Evolutionary conservation across 805 yeast genomes (phyloP), one percentile per base, ranked within the genome.

Genomic region (Metschnikowia colocasiae): DNA sequence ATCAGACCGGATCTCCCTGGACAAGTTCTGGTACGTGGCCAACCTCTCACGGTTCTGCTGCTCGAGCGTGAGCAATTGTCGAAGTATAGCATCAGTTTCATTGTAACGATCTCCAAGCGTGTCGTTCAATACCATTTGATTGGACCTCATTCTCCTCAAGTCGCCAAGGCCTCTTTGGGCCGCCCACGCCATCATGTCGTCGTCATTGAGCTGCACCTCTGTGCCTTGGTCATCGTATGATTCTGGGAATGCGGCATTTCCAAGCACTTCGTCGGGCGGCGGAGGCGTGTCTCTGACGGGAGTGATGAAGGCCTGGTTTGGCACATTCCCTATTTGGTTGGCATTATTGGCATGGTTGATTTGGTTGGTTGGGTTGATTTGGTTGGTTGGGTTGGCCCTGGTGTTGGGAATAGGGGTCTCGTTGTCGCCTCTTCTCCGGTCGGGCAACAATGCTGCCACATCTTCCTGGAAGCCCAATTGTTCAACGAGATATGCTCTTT

Each of bases 81-180:
- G 47, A 12, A 54, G 47, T 23, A 54, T 54, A 10, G 55, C 56
- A 5, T 52, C 55, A 1, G 57, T 48, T 19, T 50, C 54, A 27
- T 43, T 47, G 27, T 42, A 49, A 12, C 53, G 25, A 13, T 31
- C 49, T 6, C 51, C 40, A 4, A 37, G 29, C 10, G 45, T 30
- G 8, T 39, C 47, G 10, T 41, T 41, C 46, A 22, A 22, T 32
- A 8, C 35, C 48, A 20, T 25, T 12, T 35, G 41, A 13, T 34
- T 43, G 10, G 49, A 18, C 19, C 48, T 47, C 27, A 52, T 37
- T 36, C 58, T 20, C 22, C 52, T 35, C 47, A 63, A 49, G 6
- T 63, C 59, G 3, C 64, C 68, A 20, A 65, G 56, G 6, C 68
- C 69, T 26, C 68, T 52, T 50, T 61, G 67, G 16, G 61, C 58